A percentile compares a stretch with the other conserved stretches of the same genome.
Conservation (phyloP, 768 basidiomycete genomes). For the Rhodotorula graminis region DNA sequence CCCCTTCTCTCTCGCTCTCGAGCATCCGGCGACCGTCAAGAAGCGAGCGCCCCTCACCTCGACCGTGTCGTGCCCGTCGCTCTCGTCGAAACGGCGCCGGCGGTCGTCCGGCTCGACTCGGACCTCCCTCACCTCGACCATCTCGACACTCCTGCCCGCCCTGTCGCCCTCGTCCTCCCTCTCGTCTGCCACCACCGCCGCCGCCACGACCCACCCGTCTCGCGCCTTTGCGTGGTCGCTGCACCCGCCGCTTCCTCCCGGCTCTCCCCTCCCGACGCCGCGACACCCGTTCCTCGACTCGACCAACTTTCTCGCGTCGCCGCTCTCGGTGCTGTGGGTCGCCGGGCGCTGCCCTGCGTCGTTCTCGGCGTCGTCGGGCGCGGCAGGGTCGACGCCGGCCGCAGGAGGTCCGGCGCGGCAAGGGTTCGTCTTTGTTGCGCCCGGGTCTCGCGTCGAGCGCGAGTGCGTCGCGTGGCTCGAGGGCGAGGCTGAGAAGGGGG, state of each 20-base stretch:
- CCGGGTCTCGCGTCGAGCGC: not conserved
- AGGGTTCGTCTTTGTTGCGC: conserved; percentile 8
- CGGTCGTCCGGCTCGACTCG: not conserved
- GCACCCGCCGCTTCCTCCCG: conserved; percentile 7
- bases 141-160: not conserved
- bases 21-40: accelerated
- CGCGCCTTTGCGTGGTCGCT: conserved; percentile 14
- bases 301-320: conserved; percentile 1
- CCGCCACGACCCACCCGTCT: not conserved
- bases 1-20: not conserved
- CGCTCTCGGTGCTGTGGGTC: conserved; percentile 12
- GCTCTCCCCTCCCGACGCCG: not conserved
- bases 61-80: not conserved
- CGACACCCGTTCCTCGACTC: conserved; percentile 4
- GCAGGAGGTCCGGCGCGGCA: not conserved
- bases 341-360: conserved; percentile 1
- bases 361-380: too few species aligned
- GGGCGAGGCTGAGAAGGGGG: not conserved
- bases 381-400: too few species aligned
- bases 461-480: not conserved
- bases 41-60: not conserved
- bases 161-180: not conserved
- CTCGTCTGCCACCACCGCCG: too few species aligned
- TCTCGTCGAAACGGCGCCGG: not conserved
- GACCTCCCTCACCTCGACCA: not conserved